A percentile compares a stretch with the other conserved stretches of the same genome.
Evolutionary conservation across 2,329 filamentous ascomycete genomes (phyloP).

Genomic region (Alternaria postmessia): DNA sequence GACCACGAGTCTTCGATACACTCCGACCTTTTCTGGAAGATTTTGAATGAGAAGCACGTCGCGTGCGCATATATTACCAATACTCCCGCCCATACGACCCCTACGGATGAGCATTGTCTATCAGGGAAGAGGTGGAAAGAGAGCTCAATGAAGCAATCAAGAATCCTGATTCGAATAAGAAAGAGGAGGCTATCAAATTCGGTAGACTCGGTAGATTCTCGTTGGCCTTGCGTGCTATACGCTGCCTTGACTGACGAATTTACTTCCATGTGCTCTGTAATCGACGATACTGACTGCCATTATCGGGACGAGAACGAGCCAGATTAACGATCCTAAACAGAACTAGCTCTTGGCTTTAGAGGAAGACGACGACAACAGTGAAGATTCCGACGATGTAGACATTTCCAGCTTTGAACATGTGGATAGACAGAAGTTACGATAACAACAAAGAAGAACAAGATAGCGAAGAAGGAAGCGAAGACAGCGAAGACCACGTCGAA

Average conservation of each 20-base stretch:
- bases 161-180: background rate
- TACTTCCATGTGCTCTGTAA: background rate
- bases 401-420: too few species aligned
- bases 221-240: background rate
- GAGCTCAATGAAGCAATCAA: background rate
- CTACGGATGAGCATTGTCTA: too few species aligned
- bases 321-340: background rate
- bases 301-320: background rate
- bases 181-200: background rate
- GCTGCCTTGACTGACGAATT: background rate
- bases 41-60: too few species aligned
- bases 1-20: too few species aligned
- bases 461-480: too few species aligned
- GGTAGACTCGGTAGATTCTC: background rate
- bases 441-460: too few species aligned
- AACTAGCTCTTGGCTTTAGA: too few species aligned
- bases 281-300: background rate
- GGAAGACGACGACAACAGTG: background rate
- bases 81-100: too few species aligned
- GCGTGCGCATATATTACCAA: too few species aligned
- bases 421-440: too few species aligned
- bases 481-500: too few species aligned
- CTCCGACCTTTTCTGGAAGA: too few species aligned
- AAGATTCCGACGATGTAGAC: background rate
- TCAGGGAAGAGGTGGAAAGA: background rate